Evolutionary conservation across 768 basidiomycete species (phyloP), one percentile per base, ranked within the genome.

Genomic region (Leccinum barrowsii): DNA sequence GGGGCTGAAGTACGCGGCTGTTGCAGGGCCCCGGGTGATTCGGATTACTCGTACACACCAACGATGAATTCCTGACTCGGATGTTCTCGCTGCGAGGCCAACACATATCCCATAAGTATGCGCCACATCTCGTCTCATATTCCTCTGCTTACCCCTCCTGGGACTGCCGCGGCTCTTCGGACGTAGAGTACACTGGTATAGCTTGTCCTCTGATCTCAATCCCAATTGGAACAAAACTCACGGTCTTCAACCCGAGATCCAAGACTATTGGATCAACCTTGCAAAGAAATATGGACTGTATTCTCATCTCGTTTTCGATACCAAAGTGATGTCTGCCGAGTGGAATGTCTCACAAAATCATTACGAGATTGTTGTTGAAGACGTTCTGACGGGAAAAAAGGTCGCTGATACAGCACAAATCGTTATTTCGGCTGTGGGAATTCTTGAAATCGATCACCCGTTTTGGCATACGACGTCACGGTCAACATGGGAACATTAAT

Each of bases 371-470:
- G 53, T 54, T 4, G 42, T 67, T 22, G 59, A 77, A 56, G 70
- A 77, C 52, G 61, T 73, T 7, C 15, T 50, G 3, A 77, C 77
- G 0, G 74, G 76, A 10, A 65, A 68, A 49, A 58, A 60, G 12
- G 61, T 63, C 2, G 63, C 55, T 0, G 73, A 70, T 17, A 73
- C 63, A 0, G 80, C 81, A 19, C 73, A 82, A 52, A 73, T 85
- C 24, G 56, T 86, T 15, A 74, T 85, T 30, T 81, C 81, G 0
- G 84, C 82, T 2, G 59, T 77, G 28, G 80, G 83, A 6, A 50
- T 79, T 21, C 73, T 85, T 7, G 24, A 26, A 7, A 26, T 24
- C 24, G 5, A 24, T 24, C 24, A 26, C 24, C 24, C 24, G 24
- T 24, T 24, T 24, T 24, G 24, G 24, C 24, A 24, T 24, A 5